Evolutionary conservation across 31 red algal genomes (phyloP).

Genomic region (Odonthalia washingtoniensis): DNA sequence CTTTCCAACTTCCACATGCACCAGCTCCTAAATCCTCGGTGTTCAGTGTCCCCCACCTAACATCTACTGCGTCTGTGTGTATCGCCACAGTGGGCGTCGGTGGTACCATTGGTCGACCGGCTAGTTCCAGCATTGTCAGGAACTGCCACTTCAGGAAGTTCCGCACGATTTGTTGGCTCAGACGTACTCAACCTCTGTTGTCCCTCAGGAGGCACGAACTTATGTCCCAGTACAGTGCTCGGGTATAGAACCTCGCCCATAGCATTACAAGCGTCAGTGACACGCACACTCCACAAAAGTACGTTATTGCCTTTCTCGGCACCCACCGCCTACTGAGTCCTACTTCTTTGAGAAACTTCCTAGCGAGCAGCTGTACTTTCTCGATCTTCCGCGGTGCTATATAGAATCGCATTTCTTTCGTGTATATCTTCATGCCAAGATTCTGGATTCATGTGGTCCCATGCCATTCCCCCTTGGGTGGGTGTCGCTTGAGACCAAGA

Average conservation of each 20-base stretch:
- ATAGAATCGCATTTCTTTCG: constrained; percentile 23
- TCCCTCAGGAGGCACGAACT: not conserved
- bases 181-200: constrained; percentile 1
- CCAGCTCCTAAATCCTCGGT: constrained; percentile 1
- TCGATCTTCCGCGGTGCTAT: constrained; percentile 20
- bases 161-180: constrained; percentile 27
- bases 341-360: constrained; percentile 19
- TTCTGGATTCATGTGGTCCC: constrained; percentile 15
- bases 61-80: constrained; percentile 37
- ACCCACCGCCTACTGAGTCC: not conserved
- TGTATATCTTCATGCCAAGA: constrained; percentile 40
- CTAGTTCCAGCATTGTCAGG: not conserved
- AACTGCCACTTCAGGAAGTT: constrained; percentile 24
- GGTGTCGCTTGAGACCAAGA: constrained; percentile 42
- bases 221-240: constrained; percentile 49
- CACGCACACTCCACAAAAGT: constrained; percentile 52
- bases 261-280: constrained; percentile 46
- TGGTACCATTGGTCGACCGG: not conserved
- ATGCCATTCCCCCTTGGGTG: constrained; percentile 36
- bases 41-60: constrained; percentile 40
- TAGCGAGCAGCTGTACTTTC: constrained; percentile 22
- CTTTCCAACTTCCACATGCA: not conserved
- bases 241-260: constrained; percentile 41
- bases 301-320: not conserved
- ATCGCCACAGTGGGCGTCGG: constrained; percentile 2